Evolutionary conservation across 257 asterid genomes (phyloP).

Genomic region (Nicotiana paniculata): DNA sequence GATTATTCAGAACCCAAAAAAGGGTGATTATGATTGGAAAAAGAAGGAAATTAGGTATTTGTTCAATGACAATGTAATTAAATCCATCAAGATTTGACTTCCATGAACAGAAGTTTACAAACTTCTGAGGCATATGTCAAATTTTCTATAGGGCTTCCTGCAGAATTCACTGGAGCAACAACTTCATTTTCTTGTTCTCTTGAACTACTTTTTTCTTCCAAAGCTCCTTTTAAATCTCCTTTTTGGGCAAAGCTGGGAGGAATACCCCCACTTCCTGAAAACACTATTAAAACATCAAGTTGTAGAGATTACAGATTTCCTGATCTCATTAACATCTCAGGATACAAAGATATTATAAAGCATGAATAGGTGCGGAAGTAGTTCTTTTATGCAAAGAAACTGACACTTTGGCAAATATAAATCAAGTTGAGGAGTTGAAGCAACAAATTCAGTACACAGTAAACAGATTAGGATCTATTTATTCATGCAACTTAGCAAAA

Average conservation of each 20-base stretch:
- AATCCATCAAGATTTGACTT: background rate
- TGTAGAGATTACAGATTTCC: background rate
- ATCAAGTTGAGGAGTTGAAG: constrained; percentile 4
- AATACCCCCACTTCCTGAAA: constrained; percentile 20
- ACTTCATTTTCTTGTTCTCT: constrained; percentile 19
- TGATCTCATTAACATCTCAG: background rate
- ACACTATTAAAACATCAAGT: background rate
- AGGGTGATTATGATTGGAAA: background rate
- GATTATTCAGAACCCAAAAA: background rate
- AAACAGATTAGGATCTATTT: background rate
- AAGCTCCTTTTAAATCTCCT: constrained; percentile 24
- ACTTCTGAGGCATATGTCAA: constrained; percentile 2
- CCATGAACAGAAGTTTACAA: background rate
- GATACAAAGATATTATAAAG: background rate
- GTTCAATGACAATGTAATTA: background rate
- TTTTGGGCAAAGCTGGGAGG: constrained; percentile 20
- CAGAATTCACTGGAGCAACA: constrained; percentile 25
- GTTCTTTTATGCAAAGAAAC: background rate
- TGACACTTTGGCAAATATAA: background rate
- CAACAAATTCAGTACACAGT: background rate
- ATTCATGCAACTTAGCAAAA: background rate
- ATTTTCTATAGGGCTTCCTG: constrained; percentile 19
- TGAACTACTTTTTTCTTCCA: constrained; percentile 27
- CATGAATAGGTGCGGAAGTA: background rate
- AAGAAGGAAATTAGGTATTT: background rate